Evolutionary conservation across 2,329 filamentous ascomycete species (phyloP).

Genomic region (Colletotrichum sp.): DNA sequence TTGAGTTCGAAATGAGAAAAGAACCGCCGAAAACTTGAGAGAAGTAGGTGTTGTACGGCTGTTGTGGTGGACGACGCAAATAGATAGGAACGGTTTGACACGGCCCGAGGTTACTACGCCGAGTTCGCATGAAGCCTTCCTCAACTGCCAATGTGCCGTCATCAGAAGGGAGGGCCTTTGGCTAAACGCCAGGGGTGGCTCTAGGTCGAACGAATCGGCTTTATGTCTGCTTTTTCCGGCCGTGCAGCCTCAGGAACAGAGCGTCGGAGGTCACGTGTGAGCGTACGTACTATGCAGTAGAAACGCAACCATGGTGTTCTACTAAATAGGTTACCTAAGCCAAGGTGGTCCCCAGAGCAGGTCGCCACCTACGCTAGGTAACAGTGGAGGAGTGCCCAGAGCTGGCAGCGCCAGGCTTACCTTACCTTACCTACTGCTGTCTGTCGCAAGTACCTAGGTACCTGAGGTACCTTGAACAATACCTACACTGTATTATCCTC

Average conservation of each 20-base stretch:
- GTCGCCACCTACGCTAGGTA: neutral
- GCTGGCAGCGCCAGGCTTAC: neutral
- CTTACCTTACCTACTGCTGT: neutral
- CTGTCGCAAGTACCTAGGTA: neutral
- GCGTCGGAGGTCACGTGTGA: neutral
- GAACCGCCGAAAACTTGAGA: neutral
- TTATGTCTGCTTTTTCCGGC: neutral
- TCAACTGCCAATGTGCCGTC: constrained; percentile 11
- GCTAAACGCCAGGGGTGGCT: neutral
- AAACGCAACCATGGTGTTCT: neutral
- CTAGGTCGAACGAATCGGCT: neutral
- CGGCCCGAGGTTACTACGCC: constrained; percentile 39
- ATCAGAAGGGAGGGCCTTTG: neutral
- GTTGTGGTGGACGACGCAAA: neutral
- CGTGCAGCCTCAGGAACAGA: neutral
- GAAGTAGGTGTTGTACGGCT: neutral
- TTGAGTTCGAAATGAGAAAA: neutral
- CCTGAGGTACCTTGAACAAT: neutral
- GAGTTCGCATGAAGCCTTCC: constrained; percentile 15
- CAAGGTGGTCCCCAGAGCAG: neutral
- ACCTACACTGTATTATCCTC: neutral
- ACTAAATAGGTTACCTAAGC: neutral
- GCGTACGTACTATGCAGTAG: neutral
- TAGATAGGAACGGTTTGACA: constrained; percentile 33
- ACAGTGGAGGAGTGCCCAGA: neutral